A percentile compares a stretch with the other conserved stretches of the same genome.
Conservation (phyloP, 1,284 basidiomycete species). For the Ceratobasidium sp. region DNA sequence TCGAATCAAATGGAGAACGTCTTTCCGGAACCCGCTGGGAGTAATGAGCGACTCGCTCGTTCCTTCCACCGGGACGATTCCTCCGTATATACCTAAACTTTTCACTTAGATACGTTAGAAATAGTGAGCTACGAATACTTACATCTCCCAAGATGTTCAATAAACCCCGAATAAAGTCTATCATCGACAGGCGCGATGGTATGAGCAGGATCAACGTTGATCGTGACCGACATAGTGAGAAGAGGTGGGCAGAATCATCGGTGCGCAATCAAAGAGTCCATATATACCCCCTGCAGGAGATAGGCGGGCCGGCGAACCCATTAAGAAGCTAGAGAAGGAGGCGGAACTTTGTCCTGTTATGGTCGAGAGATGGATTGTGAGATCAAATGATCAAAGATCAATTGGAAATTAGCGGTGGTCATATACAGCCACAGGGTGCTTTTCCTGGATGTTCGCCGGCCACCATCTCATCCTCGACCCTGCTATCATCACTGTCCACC, state of each 20-base stretch:
- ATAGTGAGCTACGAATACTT: not conserved
- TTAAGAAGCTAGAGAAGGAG: not conserved
- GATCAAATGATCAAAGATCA: not conserved
- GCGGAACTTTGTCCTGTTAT: slow-evolving; percentile 17
- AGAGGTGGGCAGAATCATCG: not conserved
- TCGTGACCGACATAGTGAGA: slow-evolving; percentile 21
- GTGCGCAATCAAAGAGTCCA: not conserved
- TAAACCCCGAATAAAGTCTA: slow-evolving; percentile 67
- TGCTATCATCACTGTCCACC: not conserved
- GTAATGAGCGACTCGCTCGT: slow-evolving; percentile 49
- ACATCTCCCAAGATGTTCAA: slow-evolving; percentile 69
- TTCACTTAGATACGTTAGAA: not conserved
- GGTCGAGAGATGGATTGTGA: not conserved
- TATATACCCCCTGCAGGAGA: not conserved
- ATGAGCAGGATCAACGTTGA: slow-evolving; percentile 39
- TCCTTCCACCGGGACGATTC: slow-evolving; percentile 49
- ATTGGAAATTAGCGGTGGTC: not conserved
- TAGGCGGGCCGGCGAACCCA: slow-evolving; percentile 3
- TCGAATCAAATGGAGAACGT: slow-evolving; percentile 63
- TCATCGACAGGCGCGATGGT: slow-evolving; percentile 40
- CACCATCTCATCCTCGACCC: not conserved
- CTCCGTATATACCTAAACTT: slow-evolving; percentile 49
- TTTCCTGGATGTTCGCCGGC: slow-evolving; percentile 1
- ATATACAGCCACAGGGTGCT: not conserved
- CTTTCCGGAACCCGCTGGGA: slow-evolving; percentile 63